These are phyloP conservation scores for Ceraceosorus guamensis DNA, from an alignment of 1,284 basidiomycete genomes.

Conservation along the genomic window DNA sequence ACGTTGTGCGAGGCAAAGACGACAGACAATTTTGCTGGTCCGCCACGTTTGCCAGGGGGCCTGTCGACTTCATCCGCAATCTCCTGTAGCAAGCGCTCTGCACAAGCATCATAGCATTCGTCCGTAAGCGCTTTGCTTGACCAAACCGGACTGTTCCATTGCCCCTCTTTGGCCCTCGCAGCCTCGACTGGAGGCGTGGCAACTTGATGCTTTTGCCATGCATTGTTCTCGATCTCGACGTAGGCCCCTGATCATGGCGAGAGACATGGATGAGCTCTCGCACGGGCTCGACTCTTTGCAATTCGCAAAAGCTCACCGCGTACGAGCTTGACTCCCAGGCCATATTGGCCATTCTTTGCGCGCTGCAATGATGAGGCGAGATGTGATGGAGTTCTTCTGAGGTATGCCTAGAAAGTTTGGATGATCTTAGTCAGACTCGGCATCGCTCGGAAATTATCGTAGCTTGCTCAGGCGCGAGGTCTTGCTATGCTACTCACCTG, in stretches of 20 bases:
- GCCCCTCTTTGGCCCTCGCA: constrained; percentile 15
- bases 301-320: constrained; percentile 53
- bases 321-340: constrained; percentile 86
- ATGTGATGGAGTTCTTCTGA: constrained; percentile 60
- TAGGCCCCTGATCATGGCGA: constrained; percentile 60
- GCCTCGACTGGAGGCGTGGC: constrained; percentile 22
- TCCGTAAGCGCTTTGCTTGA: constrained; percentile 64
- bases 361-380: constrained; percentile 63
- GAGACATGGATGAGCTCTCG: neutral
- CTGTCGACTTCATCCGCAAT: constrained; percentile 52
- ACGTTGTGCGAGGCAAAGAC: constrained; percentile 83
- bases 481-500: neutral
- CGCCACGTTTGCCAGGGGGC: too few relatives aligned
- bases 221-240: constrained; percentile 64
- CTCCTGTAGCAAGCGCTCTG: constrained; percentile 58
- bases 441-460: too few relatives aligned
- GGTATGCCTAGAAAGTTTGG: too few relatives aligned
- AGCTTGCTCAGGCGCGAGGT: too few relatives aligned
- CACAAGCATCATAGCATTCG: constrained; percentile 66
- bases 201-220: constrained; percentile 38
- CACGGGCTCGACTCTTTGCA: neutral
- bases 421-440: too few relatives aligned
- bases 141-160: constrained; percentile 52
- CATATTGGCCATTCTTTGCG: constrained; percentile 64
- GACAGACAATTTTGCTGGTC: constrained; percentile 49